Evolutionary conservation across 306 rosid species (phyloP).

Genomic region (Lupinus albus): DNA sequence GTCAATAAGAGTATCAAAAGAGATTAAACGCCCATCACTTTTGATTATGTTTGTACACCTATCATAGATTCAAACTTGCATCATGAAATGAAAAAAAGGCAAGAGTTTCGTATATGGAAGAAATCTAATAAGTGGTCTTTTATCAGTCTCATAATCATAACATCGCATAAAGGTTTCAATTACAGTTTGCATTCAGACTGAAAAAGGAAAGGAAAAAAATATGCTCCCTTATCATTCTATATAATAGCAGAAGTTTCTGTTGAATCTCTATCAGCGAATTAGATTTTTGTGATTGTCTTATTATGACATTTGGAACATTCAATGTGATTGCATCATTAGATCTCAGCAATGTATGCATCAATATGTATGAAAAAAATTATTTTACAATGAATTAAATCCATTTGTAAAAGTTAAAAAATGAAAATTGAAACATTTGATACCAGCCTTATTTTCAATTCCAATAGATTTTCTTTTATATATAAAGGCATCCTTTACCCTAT

Average conservation of each 20-base stretch:
- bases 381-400: background rate
- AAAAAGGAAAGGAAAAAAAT: slow-evolving; percentile 6
- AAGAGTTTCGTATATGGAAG: slow-evolving; percentile 29
- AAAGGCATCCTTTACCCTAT: too few relatives aligned
- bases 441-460: background rate
- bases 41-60: slow-evolving; percentile 36
- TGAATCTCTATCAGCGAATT: slow-evolving; percentile 38
- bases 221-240: slow-evolving; percentile 31
- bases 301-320: slow-evolving; percentile 35
- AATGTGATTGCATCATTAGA: slow-evolving; percentile 46
- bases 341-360: slow-evolving; percentile 15
- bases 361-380: background rate
- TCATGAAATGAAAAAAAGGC: slow-evolving; percentile 33
- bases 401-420: background rate
- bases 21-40: slow-evolving; percentile 17
- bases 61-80: slow-evolving; percentile 42
- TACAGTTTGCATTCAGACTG: slow-evolving; percentile 45
- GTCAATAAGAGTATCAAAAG: background rate
- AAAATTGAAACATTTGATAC: background rate
- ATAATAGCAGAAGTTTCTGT: slow-evolving; percentile 36
- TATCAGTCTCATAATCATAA: slow-evolving; percentile 44
- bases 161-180: slow-evolving; percentile 34
- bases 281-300: slow-evolving; percentile 41
- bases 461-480: too few relatives aligned
- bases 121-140: slow-evolving; percentile 40